Base-by-base conservation (phyloP, 768 basidiomycete genomes). In the Kwoniella bestiolae region DNA sequence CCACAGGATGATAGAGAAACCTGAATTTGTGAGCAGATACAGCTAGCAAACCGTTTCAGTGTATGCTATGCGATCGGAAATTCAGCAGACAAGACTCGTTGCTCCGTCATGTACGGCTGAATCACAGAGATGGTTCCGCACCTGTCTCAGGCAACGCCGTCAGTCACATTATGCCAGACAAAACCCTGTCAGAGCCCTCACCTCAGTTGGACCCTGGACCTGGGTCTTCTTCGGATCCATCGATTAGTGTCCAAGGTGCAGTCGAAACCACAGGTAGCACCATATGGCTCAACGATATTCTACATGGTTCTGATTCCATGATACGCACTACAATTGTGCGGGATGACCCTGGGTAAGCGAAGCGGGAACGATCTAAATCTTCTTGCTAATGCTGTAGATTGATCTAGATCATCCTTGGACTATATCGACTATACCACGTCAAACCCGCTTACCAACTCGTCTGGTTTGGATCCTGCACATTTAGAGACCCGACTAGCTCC, bases 11-110 rank as follows among this genome's bases (percentile, higher is more conserved):
- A 25, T 31, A 28, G 2, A 31, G 16, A 1, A 25, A 12, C 29
- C 3, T 6, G 6, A 5, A 11, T 18, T 25, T 26, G 7, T 52
- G 5, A 6, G 51, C 51, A 52, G 51, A 52, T 31, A 52, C 51
- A 1, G 28, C 16, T 31, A 31, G 16, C 25, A 25, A 31, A 31
- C 51, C 51, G 8, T 31, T 26, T n/a, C 25, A 18, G 29, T 52
- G 51, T 31, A 18, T 7, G 9, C 25, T 12, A 26, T 52, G 51
- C 6, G 51, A 52, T 28, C 51, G 51, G 11, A 18, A 18, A n/a
- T 52, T 52, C 28, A 52, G 25, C 9, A 21, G 51, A 28, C 51
- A 52, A 31, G 51, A 52, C 25, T 52, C 51, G 8, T 9, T 52
- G 25, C 51, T 26, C 11, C 51, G 51, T 8, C 51, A 52, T 31